These are phyloP conservation scores for Yarrowia deformans DNA, from an alignment of 805 yeast species.

Conservation along the genomic window DNA sequence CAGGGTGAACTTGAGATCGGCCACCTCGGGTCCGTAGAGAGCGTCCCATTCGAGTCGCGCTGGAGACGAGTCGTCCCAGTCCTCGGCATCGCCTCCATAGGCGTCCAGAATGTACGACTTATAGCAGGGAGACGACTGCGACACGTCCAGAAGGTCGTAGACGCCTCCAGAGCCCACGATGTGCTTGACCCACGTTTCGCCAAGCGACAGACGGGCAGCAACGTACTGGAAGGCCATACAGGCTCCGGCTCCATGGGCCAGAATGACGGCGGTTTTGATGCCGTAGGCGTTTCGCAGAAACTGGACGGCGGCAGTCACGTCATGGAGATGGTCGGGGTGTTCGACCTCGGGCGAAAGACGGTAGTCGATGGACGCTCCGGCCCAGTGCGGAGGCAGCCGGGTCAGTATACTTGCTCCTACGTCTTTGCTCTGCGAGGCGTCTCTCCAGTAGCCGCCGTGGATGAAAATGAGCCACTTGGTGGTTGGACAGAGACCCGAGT, in stretches of 20 bases:
- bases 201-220: constrained; percentile 38
- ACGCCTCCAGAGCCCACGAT: constrained; percentile 41
- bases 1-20: constrained; percentile 37
- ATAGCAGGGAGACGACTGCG: constrained; percentile 32
- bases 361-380: constrained; percentile 62
- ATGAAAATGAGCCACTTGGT: constrained; percentile 58
- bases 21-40: constrained; percentile 35
- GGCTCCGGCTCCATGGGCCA: constrained; percentile 88
- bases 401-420: constrained; percentile 57
- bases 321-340: constrained; percentile 69
- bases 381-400: constrained; percentile 46
- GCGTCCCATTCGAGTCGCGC: constrained; percentile 40
- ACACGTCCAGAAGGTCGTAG: constrained; percentile 40
- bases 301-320: constrained; percentile 58
- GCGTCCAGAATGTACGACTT: constrained; percentile 40
- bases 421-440: constrained; percentile 63
- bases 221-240: constrained; percentile 64
- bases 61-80: constrained; percentile 41
- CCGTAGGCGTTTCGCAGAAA: constrained; percentile 44
- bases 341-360: constrained; percentile 66
- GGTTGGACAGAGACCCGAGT: constrained; percentile 38
- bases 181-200: constrained; percentile 41
- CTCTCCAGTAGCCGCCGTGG: constrained; percentile 94
- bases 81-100: constrained; percentile 39
- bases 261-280: constrained; percentile 50